Conservation (phyloP, 495 filamentous ascomycete genomes). For the Geoglossum glabrum region DNA sequence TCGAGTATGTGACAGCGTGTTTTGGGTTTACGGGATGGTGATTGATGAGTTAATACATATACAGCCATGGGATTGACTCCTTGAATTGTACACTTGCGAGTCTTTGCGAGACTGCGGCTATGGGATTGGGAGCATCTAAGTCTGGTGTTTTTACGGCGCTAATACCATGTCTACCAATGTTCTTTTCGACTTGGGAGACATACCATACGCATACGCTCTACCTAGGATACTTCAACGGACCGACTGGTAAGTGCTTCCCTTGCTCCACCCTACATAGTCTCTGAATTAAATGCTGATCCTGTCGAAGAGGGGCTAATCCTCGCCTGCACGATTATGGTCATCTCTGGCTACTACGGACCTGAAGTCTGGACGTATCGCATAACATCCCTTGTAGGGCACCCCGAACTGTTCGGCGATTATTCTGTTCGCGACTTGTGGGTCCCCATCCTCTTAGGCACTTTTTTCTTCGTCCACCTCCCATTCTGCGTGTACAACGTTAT, state of each 20-base stretch:
- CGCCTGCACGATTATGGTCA: constrained; percentile 64
- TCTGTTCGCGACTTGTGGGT: constrained; percentile 79
- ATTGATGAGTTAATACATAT: neutral
- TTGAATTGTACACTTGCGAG: constrained; percentile 88
- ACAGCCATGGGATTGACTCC: constrained; percentile 84
- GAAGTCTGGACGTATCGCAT: constrained; percentile 68
- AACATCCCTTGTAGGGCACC: constrained; percentile 37
- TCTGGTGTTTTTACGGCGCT: constrained; percentile 81
- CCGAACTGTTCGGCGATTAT: constrained; percentile 37
- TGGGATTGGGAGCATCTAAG: constrained; percentile 67
- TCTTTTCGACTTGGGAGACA: constrained; percentile 98
- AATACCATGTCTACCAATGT: constrained; percentile 87
- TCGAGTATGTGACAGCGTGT: constrained; percentile 44
- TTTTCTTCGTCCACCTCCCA: constrained; percentile 68
- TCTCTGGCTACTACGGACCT: constrained; percentile 74
- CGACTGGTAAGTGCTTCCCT: constrained; percentile 33
- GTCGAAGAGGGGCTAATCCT: constrained; percentile 64
- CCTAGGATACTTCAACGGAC: constrained; percentile 91
- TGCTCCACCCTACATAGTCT: neutral
- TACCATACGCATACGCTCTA: constrained; percentile 97
- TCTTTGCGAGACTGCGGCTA: constrained; percentile 70
- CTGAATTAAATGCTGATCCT: neutral
- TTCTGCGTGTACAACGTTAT: constrained; percentile 61
- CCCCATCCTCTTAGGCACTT: constrained; percentile 44
- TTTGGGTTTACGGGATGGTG: constrained; percentile 17